phyloP scores from a whole-genome alignment of 345 rosid genomes.

The Jatropha curcas region DNA sequence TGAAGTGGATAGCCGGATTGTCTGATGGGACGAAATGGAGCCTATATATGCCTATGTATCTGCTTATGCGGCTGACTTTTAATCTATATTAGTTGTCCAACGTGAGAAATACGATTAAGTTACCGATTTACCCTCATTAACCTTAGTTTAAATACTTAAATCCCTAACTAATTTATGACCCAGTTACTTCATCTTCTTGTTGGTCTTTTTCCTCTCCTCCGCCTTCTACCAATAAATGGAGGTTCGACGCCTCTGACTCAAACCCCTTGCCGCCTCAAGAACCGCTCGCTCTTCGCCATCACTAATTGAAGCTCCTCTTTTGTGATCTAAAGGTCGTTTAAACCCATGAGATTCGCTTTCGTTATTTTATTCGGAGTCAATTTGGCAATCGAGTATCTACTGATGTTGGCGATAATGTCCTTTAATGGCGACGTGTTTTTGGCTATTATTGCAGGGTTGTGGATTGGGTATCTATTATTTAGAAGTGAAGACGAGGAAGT shows the following conservation, averaged over 20 bases:
- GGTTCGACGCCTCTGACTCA: conserved; percentile 31
- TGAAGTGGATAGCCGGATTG: too few relatives aligned
- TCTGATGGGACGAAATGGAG: too few relatives aligned
- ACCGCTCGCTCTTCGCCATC: neutral
- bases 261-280: conserved; percentile 5
- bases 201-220: conserved; percentile 31
- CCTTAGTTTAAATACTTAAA: too few relatives aligned
- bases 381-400: conserved; percentile 30
- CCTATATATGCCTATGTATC: too few relatives aligned
- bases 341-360: conserved; percentile 4
- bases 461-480: conserved; percentile 26
- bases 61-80: too few relatives aligned
- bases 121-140: too few relatives aligned
- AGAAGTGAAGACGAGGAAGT: conserved; percentile 21
- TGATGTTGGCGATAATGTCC: conserved; percentile 37
- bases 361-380: conserved; percentile 25
- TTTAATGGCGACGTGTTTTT: conserved; percentile 33
- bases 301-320: conserved; percentile 2
- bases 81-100: too few relatives aligned
- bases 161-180: conserved; percentile 25
- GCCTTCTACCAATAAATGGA: conserved; percentile 36
- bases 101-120: too few relatives aligned
- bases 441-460: conserved; percentile 24
- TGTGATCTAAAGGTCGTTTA: conserved; percentile 6
- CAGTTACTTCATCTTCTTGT: conserved; percentile 20